Base-by-base conservation (phyloP, 805 yeast genomes). In the Dipodascopsis uninucleata region DNA sequence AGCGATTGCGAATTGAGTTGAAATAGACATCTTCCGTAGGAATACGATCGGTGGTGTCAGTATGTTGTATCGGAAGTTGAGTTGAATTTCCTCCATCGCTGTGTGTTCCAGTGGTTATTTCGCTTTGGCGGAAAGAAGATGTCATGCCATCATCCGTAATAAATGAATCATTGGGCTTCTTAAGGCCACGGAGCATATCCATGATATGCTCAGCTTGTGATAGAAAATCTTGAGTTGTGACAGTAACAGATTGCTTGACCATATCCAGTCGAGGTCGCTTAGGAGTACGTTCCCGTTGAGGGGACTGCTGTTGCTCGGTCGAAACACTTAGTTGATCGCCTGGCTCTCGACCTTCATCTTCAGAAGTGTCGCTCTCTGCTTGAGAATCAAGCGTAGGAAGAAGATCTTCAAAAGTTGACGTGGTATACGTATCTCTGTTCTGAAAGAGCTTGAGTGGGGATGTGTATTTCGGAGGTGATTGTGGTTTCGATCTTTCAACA, bases 181-280 rank as follows among this genome's bases (percentile, higher is more conserved):
- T 47, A 24, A 29, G 40, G 12, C 49, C 52, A 16, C 49, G 49
- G 10, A 59, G 41, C 31, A 53, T 43, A 32, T 55, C 54, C 53
- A 58, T 58, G 14, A 60, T 33, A 22, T 51, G 48, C 29, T 60
- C 59, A 4, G 63, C 65, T 14, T 58, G 52, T n/a, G 56, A 52
- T 45, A 61, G 25, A 31, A 51, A 58, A 25, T 59, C 61, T 35
- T 55, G 46, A 2, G 57, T 53, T 12, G 56, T 51, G 6, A 41
- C 41, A 20, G 36, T n/a, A 39, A 7, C 32, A 22, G 20, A 31
- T n/a, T 24, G 18, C 10, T 33, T 14, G 9, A 36, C 18, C 7
- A n/a, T 21, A 5, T 45, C 47, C 39, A 47, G 21, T 8, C 54
- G 31, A 0, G 41, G 43, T 3, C 56, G 32, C 31, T 52, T 52